Evolutionary conservation across 352 stramenopile genomes (phyloP).

Genomic region (Phytophthora citricola): DNA sequence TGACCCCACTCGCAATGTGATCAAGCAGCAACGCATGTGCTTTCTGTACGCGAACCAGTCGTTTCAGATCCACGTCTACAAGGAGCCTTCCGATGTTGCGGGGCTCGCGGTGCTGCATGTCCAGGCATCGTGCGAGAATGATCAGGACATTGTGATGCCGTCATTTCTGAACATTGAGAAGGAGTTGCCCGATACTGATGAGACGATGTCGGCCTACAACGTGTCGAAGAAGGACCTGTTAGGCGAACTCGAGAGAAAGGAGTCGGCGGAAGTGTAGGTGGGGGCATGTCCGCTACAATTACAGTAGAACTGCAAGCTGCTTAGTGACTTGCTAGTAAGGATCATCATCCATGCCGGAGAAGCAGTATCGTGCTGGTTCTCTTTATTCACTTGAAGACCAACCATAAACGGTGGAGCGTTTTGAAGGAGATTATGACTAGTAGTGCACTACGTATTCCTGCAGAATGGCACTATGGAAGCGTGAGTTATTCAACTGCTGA

Average conservation of each 20-base stretch:
- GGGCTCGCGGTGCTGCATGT: constrained; percentile 78
- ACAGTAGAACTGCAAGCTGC: constrained; percentile 25
- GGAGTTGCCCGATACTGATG: constrained; percentile 61
- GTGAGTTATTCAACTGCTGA: too few species aligned
- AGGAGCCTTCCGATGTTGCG: constrained; percentile 69
- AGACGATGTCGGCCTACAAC: constrained; percentile 84
- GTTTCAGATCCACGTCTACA: constrained; percentile 90
- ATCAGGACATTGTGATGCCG: constrained; percentile 69
- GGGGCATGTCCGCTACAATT: constrained; percentile 21
- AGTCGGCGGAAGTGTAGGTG: constrained; percentile 27
- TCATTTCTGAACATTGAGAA: constrained; percentile 78
- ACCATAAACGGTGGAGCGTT: constrained; percentile 3
- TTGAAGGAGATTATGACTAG: too few species aligned
- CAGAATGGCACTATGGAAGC: too few species aligned
- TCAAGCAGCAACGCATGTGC: constrained; percentile 90
- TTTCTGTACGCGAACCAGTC: constrained; percentile 90
- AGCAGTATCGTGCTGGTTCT: constrained; percentile 11
- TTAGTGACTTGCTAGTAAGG: constrained; percentile 10
- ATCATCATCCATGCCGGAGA: constrained; percentile 3
- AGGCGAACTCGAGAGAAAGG: constrained; percentile 12
- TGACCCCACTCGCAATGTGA: constrained; percentile 73
- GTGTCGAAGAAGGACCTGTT: constrained; percentile 66
- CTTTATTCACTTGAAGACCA: constrained; percentile 14
- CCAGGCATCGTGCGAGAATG: constrained; percentile 71
- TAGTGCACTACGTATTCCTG: too few species aligned